Evolutionary conservation across 2,329 filamentous ascomycete genomes (phyloP).

Genomic region (Dendrostoma leiphaemia): DNA sequence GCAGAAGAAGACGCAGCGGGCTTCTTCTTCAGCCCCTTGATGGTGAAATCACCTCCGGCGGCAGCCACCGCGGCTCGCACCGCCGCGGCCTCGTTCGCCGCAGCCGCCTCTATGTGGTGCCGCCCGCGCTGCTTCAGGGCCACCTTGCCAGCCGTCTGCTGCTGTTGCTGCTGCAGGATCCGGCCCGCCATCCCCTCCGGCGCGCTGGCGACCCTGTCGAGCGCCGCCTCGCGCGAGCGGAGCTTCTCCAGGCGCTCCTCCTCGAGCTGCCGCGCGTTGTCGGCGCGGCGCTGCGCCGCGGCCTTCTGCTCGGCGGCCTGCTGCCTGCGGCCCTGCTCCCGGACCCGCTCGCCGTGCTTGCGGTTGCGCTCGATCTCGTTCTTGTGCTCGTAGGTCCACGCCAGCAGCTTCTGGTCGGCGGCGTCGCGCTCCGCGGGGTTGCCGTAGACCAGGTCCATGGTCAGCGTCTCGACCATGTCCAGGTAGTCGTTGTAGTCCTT

Average conservation of each 20-base stretch:
- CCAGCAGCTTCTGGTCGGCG: constrained; percentile 50
- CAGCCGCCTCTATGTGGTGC: constrained; percentile 30
- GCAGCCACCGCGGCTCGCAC: constrained; percentile 21
- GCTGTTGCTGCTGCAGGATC: too few relatives aligned
- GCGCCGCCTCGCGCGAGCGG: constrained; percentile 64
- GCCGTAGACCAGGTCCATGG: constrained; percentile 80
- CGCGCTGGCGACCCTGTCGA: constrained; percentile 67
- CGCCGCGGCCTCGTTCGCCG: constrained; percentile 37
- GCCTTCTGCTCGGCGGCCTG: constrained; percentile 67
- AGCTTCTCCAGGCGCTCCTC: constrained; percentile 65
- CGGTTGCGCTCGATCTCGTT: constrained; percentile 64
- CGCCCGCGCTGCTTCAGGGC: constrained; percentile 75
- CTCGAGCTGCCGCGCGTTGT: constrained; percentile 66
- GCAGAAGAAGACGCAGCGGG: constrained; percentile 42
- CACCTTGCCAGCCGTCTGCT: too few relatives aligned
- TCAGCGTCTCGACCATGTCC: constrained; percentile 85
- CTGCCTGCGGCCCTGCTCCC: constrained; percentile 50
- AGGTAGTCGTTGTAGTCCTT: constrained; percentile 90
- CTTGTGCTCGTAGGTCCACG: constrained; percentile 73
- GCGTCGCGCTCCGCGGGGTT: constrained; percentile 53
- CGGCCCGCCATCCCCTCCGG: constrained; percentile 52
- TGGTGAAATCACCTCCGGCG: constrained; percentile 48
- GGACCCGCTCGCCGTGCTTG: constrained; percentile 47
- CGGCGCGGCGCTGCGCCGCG: constrained; percentile 59
- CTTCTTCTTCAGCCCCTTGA: constrained; percentile 73